Conservation (phyloP, 1,139 yeast genomes). For the Candida dubliniensis region DNA sequence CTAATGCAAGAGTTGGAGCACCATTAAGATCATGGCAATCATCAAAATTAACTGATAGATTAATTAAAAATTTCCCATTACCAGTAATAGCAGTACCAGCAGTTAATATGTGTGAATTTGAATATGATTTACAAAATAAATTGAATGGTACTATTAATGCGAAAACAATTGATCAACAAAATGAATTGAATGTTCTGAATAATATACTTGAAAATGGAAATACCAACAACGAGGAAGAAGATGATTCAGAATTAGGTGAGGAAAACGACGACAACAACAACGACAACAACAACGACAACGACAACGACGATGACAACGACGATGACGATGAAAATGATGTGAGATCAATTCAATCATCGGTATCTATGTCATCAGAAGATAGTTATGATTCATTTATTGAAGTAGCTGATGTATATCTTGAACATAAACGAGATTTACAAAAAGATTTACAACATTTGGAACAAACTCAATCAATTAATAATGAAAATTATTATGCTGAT, state of each 20-base stretch:
- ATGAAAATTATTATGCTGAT: conserved; percentile 34
- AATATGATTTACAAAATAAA: conserved; percentile 28
- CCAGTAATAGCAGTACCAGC: conserved; percentile 73
- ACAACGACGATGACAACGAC: no score
- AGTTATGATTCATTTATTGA: conserved; percentile 45
- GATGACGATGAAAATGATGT: conserved; percentile 12
- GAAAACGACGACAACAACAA: no score
- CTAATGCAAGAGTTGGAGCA: conserved; percentile 44
- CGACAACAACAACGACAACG: no score
- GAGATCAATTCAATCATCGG: conserved; percentile 17
- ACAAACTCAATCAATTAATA: conserved; percentile 19
- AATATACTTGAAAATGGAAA: not conserved
- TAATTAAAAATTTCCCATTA: conserved; percentile 63
- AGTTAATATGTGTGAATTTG: conserved; percentile 57
- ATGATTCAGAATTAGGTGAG: conserved; percentile 2
- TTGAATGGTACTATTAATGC: conserved; percentile 16
- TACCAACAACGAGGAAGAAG: not conserved
- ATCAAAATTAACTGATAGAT: conserved; percentile 59
- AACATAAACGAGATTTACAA: conserved; percentile 27
- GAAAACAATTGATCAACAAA: not conserved
- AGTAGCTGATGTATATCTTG: conserved; percentile 34
- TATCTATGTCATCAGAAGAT: conserved; percentile 21
- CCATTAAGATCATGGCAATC: conserved; percentile 64
- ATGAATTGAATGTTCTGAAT: not conserved
- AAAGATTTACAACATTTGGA: conserved; percentile 18